Base-by-base conservation (phyloP, 441 rosid genomes). In the Arabidopsis hybrid region DNA sequence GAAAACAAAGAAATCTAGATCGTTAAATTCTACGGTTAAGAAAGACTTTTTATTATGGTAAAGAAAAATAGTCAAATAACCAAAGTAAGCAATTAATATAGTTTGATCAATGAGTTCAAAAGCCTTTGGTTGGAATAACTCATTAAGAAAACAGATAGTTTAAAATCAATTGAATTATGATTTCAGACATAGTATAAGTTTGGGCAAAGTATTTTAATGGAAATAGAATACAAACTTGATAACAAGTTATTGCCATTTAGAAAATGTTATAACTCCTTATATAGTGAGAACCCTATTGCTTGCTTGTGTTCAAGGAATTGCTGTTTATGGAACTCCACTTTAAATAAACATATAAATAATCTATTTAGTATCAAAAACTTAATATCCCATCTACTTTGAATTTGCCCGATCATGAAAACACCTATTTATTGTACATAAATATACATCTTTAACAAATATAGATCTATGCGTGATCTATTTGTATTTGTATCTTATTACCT, bases 351-450 rank as follows among this genome's bases (percentile, higher is more conserved):
- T 77, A 38, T 58, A 71, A 49, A 59, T 16, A 50, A 59, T 47
- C 34, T 11, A 14, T 64, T 14, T 65, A 49, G 52, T 60, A 60
- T 26, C 0, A 17, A 58, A 46, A 12, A 16, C 38, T 62, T 45
- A 69, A 56, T 34, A 57, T 64, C 49, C 14, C 72, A 65, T 58
- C 72, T 64, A 64, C 67, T 71, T 77, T 53, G 26, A 65, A 43
- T 59, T 60, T 71, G 51, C 55, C 73, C 60, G 69, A 77, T 66
- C 73, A 77, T 72, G 77, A 71, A 77, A 66, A 72, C 69, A 66
- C 67, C 53, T 77, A 72, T 66, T 66, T 60, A 66, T 67, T 76
- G 72, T 58, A 64, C 62, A 76, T 52, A 76, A 69, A 75, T 69
- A 75, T 43, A 62, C 7, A 75, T 49, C 40, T 53, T 17, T 47